A percentile compares a stretch with the other conserved stretches of the same genome.
Conservation (phyloP, 2,329 filamentous ascomycete species). For the Penicillium sclerotigenum region DNA sequence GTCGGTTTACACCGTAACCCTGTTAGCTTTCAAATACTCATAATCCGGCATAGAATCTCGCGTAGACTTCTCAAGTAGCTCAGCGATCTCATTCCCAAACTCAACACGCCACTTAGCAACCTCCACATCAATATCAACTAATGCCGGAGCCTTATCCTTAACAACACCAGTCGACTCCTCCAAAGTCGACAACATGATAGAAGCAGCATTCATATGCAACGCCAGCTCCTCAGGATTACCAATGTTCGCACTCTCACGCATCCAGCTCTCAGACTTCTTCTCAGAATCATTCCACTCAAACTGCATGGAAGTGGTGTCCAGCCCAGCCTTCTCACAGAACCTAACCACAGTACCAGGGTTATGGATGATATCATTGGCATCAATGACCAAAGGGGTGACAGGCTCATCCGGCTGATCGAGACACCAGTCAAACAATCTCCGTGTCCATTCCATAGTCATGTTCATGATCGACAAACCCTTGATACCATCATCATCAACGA, state of each 20-base stretch:
- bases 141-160: constrained; percentile 28
- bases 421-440: constrained; percentile 37
- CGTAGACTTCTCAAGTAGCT: constrained; percentile 28
- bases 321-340: constrained; percentile 27
- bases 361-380: constrained; percentile 40
- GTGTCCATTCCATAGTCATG: constrained; percentile 30
- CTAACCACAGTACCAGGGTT: constrained; percentile 24
- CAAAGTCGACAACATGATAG: constrained; percentile 31
- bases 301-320: constrained; percentile 28
- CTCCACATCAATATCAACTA: constrained; percentile 31
- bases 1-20: constrained; percentile 10
- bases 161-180: constrained; percentile 33
- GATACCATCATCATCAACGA: constrained; percentile 9
- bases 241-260: background rate
- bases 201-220: background rate
- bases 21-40: constrained; percentile 34
- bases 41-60: constrained; percentile 40
- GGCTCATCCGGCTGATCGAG: constrained; percentile 16
- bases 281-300: constrained; percentile 32
- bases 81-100: constrained; percentile 30
- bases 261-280: constrained; percentile 7
- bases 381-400: constrained; percentile 30
- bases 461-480: constrained; percentile 13
- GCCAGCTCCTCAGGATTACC: background rate
- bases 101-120: constrained; percentile 37